Evolutionary conservation across 805 yeast species (phyloP).

Genomic region (Candida boleticola): DNA sequence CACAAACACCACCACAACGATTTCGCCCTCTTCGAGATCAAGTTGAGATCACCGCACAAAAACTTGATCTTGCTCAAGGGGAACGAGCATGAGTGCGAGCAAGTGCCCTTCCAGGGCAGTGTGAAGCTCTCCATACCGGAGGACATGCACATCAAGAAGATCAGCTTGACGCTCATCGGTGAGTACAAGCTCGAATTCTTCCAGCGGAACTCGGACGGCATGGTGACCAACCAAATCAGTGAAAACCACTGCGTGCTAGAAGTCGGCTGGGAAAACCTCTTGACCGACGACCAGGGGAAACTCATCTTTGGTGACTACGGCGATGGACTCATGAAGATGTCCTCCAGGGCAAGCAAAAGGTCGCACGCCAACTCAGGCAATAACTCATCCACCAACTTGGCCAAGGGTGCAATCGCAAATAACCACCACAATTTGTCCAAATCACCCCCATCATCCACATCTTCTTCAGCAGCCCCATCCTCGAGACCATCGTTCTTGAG

Average conservation of each 20-base stretch:
- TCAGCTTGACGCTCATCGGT: conserved; percentile 42
- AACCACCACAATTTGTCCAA: neutral
- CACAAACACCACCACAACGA: conserved; percentile 16
- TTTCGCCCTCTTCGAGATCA: conserved; percentile 36
- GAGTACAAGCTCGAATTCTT: conserved; percentile 42
- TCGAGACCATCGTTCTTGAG: conserved; percentile 27
- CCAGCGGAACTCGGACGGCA: conserved; percentile 28
- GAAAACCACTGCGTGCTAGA: conserved; percentile 40
- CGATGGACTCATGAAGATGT: conserved; percentile 26
- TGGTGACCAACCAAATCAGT: conserved; percentile 29
- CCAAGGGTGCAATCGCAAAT: neutral
- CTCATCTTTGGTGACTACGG: conserved; percentile 43
- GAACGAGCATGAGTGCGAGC: conserved; percentile 42
- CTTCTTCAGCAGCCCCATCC: neutral
- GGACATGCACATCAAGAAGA: conserved; percentile 36
- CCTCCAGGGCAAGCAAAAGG: conserved; percentile 15
- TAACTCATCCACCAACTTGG: conserved; percentile 7
- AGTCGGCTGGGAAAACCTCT: conserved; percentile 49
- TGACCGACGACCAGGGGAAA: conserved; percentile 37
- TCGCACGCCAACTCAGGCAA: conserved; percentile 3
- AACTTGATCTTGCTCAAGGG: conserved; percentile 45
- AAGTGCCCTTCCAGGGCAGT: conserved; percentile 43
- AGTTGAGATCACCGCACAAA: conserved; percentile 38
- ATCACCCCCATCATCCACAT: neutral
- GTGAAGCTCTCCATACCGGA: conserved; percentile 46